These are phyloP conservation scores for Ploettnerulaceae sp. DNA, from an alignment of 2,329 filamentous ascomycete genomes.

Conservation along the genomic window DNA sequence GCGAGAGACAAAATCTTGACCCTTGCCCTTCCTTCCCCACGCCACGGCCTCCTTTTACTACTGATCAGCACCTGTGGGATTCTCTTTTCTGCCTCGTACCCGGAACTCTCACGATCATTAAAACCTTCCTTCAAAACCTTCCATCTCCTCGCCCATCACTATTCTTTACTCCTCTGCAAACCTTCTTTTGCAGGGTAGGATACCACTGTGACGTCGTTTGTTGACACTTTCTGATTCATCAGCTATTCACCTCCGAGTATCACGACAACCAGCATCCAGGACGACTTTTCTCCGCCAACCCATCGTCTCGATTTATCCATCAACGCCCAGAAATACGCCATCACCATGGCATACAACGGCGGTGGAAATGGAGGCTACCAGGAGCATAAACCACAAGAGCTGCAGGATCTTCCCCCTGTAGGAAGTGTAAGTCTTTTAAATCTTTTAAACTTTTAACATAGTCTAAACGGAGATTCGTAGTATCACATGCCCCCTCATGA, in stretches of 20 bases:
- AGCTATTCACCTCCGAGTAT: neutral
- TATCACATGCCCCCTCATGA: slow-evolving; percentile 45
- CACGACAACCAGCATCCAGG: neutral
- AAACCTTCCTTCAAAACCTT: slow-evolving; percentile 1
- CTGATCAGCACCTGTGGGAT: neutral
- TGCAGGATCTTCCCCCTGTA: slow-evolving; percentile 61
- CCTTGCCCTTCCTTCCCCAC: neutral
- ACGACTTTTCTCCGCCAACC: neutral
- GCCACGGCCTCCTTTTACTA: slow-evolving; percentile 3
- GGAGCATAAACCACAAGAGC: slow-evolving; percentile 58
- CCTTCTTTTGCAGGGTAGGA: slow-evolving; percentile 3
- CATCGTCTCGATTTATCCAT: neutral
- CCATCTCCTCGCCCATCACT: neutral
- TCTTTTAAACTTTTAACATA: neutral
- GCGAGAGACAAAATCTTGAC: neutral
- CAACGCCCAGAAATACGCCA: neutral
- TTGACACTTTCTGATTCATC: neutral
- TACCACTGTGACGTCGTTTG: slow-evolving; percentile 7
- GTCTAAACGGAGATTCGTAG: slow-evolving; percentile 10
- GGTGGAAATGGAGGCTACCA: slow-evolving; percentile 49
- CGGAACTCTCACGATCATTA: neutral
- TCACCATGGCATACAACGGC: slow-evolving; percentile 61
- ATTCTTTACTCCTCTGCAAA: neutral
- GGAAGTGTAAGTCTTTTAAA: slow-evolving; percentile 50
- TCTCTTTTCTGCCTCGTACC: neutral